Evolutionary conservation across 2,329 filamentous ascomycete genomes (phyloP).

Genomic region (Colletotrichum limetticola): DNA sequence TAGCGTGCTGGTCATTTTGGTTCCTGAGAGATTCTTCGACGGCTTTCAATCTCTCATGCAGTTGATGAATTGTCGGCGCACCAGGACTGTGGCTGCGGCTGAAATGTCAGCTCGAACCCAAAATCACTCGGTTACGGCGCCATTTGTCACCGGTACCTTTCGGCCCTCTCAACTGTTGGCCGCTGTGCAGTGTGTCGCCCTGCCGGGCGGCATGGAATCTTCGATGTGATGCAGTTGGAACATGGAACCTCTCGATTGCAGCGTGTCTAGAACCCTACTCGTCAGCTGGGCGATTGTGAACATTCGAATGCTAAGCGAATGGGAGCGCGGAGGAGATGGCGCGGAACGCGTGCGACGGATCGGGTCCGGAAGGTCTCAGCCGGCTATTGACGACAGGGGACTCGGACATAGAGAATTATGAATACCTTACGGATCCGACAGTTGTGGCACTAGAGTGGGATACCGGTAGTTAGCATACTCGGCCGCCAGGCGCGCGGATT

Average conservation of each 20-base stretch:
- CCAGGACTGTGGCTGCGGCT: neutral
- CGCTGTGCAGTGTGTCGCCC: constrained; percentile 9
- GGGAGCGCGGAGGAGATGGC: neutral
- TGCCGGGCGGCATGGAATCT: constrained; percentile 35
- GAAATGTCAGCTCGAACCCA: neutral
- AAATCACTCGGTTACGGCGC: neutral
- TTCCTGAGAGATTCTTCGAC: constrained; percentile 31
- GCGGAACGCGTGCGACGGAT: neutral
- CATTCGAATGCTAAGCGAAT: neutral
- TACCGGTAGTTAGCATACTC: neutral
- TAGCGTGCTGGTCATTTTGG: neutral
- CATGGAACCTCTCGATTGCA: constrained; percentile 37
- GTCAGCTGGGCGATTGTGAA: neutral
- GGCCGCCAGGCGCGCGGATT: neutral
- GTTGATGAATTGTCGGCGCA: constrained; percentile 11
- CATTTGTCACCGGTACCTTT: neutral
- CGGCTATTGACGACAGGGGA: neutral
- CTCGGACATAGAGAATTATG: neutral
- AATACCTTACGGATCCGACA: constrained; percentile 26
- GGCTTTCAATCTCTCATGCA: constrained; percentile 30
- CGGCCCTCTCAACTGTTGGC: neutral
- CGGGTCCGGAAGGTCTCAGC: neutral
- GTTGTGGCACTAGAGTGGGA: constrained; percentile 20
- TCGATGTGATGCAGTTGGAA: constrained; percentile 38
- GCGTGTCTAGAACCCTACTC: constrained; percentile 21